Base-by-base conservation (phyloP, 2,329 filamentous ascomycete species). In the Alternaria incomplexa region DNA sequence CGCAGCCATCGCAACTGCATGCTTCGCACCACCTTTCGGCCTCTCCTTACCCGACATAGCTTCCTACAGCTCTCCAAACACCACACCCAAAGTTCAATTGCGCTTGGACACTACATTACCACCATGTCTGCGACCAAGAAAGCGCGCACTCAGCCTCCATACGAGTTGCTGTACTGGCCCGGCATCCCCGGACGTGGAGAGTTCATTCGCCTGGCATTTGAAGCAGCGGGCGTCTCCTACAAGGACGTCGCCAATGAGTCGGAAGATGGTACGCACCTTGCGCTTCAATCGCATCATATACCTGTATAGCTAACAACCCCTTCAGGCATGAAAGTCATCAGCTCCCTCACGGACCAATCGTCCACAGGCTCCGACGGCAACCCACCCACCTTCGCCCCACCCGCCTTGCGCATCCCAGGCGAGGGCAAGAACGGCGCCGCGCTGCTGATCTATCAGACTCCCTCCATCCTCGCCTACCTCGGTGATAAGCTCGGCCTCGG, bases 391-490 rank as follows among this genome's bases (percentile, higher is more conserved):
- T 83, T 91, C 48, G 89, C 91, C 0, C 89, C 90, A 1, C 92
- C 92, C 0, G 84, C 89, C 4, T 86, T 95, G 20, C 81, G 83
- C 32, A 73, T 87, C 36, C 76, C 79, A 4, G 81, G 81, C 26
- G 85, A 83, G 25, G 81, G 80, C 45, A 79, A 78, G 63, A 84
- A 89, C 66, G 89, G 88, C 62, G 75, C 72, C 11, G 80, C 85
- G 44, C 79, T 93, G 7, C 46, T 88, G 45, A 84, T 95, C 70
- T 85, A 81, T 74, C 92, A 95, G 80, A 91, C 90, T 2, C 83
- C 91, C 40, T 92, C 89, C 75, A 93, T 95, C 70, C 83, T 94
- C 15, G 78, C 88, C 8, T 95, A 93, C 77, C 82, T 95, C 0
- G 90, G 86, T 0, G 84, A 85, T 0, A 85, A 81, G 57, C 81